A percentile compares a stretch with the other conserved stretches of the same genome.
phyloP scores from a whole-genome alignment of 2,329 filamentous ascomycete species.

The Paecilomyces variotii region DNA sequence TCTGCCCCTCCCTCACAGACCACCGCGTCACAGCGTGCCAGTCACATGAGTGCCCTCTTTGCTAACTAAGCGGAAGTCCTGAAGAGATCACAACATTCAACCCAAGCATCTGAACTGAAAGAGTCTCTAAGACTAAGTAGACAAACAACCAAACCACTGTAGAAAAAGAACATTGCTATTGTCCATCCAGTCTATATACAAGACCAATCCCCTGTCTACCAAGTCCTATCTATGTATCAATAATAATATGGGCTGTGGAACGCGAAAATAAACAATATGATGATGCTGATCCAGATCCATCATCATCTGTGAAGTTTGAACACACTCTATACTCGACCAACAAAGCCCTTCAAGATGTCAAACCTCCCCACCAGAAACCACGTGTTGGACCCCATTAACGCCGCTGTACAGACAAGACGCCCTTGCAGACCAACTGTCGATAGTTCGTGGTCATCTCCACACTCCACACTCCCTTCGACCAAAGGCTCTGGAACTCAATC shows the following conservation, averaged over 20 bases:
- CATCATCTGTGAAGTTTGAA: not conserved
- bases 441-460: not conserved
- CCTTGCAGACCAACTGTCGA: not conserved
- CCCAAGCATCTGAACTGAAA: not conserved
- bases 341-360: not conserved
- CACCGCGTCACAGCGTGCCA: not conserved
- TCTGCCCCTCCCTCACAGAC: not conserved
- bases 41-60: not conserved
- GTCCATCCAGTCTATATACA: not conserved
- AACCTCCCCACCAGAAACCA: not conserved
- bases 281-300: not conserved
- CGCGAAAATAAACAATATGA: no score
- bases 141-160: not conserved
- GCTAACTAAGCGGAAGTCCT: not conserved
- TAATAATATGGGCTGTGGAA: not conserved
- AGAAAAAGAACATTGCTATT: not conserved
- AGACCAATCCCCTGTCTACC: not conserved
- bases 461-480: not conserved
- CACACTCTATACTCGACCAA: not conserved
- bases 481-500: not conserved
- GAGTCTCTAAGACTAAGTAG: not conserved
- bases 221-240: not conserved
- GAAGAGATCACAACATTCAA: not conserved
- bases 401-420: not conserved
- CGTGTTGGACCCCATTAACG: not conserved